Percentiles rank a stretch among this genome's conserved stretches.
Conservation (phyloP, 805 yeast species). For the Cyberlindnera petersonii region DNA sequence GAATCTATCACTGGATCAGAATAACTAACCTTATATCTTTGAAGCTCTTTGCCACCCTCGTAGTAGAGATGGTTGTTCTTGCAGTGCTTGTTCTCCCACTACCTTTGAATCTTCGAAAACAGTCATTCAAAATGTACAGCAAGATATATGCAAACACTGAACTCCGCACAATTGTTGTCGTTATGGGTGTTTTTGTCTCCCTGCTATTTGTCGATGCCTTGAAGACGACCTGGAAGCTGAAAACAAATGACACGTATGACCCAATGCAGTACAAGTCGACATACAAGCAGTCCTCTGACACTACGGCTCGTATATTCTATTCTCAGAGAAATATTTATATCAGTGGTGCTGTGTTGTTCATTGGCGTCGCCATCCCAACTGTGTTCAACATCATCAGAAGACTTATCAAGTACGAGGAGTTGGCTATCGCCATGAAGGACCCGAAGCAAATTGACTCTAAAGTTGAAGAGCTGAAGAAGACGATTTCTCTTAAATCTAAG, state of each 20-base stretch:
- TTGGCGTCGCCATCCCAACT: conserved; percentile 50
- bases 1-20: neutral
- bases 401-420: conserved; percentile 44
- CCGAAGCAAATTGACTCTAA: conserved; percentile 15
- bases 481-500: conserved; percentile 37
- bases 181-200: conserved; percentile 40
- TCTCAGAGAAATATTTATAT: conserved; percentile 61
- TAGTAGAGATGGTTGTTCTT: conserved; percentile 49
- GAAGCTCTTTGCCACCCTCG: conserved; percentile 41
- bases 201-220: conserved; percentile 54
- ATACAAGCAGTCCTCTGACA: conserved; percentile 40
- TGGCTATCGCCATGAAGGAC: conserved; percentile 22
- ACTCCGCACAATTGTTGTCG: conserved; percentile 41
- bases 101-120: conserved; percentile 44
- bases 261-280: conserved; percentile 18
- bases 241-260: conserved; percentile 29
- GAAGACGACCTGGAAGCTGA: conserved; percentile 37
- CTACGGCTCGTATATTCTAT: conserved; percentile 55
- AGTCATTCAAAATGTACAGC: conserved; percentile 37
- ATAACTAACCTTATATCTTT: neutral
- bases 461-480: conserved; percentile 32
- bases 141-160: conserved; percentile 36
- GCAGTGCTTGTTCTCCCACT: conserved; percentile 51
- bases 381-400: conserved; percentile 49
- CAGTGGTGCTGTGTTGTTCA: conserved; percentile 58